Percentiles rank a stretch among this genome's conserved stretches.
phyloP scores from a whole-genome alignment of 1,284 basidiomycete species.

The Malassezia brasiliensis region DNA sequence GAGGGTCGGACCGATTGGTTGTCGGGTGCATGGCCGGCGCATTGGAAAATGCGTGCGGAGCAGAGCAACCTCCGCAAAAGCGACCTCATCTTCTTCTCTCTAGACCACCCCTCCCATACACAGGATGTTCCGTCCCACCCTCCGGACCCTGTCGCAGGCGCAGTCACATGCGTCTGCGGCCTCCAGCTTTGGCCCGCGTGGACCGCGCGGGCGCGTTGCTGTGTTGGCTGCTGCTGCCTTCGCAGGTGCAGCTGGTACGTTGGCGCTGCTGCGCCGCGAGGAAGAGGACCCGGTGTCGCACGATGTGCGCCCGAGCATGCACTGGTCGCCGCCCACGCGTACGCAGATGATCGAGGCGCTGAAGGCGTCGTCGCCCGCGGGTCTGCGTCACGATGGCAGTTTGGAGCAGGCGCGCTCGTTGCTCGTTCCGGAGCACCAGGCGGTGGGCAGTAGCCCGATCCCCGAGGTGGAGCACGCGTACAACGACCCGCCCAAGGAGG shows the following conservation, averaged over 20 bases:
- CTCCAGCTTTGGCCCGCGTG: not conserved
- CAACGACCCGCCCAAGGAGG: conserved; percentile 18
- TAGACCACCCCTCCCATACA: not conserved
- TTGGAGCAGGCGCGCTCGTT: conserved; percentile 26
- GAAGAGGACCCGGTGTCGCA: conserved; percentile 5
- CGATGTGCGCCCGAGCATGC: conserved; percentile 35
- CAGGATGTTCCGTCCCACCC: conserved; percentile 13
- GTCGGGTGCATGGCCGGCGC: too few species aligned
- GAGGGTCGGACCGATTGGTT: too few species aligned
- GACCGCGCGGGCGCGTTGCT: not conserved
- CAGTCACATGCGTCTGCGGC: not conserved
- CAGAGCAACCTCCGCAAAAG: too few species aligned
- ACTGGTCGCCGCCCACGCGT: conserved; percentile 45
- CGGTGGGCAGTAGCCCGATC: conserved; percentile 31
- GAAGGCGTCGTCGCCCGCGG: conserved; percentile 31
- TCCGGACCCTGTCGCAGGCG: conserved; percentile 8
- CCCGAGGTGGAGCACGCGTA: conserved; percentile 30
- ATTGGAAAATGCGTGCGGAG: too few species aligned
- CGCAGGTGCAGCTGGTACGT: conserved; percentile 1
- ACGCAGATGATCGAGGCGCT: conserved; percentile 47
- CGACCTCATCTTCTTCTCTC: not conserved
- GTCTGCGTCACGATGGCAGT: conserved; percentile 29
- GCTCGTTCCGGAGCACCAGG: conserved; percentile 24
- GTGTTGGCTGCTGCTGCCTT: conserved; percentile 3
- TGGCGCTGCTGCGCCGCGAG: conserved; percentile 1